Conservation (phyloP, 2,329 filamentous ascomycete genomes). For the Aurifilum marmelostoma region DNA sequence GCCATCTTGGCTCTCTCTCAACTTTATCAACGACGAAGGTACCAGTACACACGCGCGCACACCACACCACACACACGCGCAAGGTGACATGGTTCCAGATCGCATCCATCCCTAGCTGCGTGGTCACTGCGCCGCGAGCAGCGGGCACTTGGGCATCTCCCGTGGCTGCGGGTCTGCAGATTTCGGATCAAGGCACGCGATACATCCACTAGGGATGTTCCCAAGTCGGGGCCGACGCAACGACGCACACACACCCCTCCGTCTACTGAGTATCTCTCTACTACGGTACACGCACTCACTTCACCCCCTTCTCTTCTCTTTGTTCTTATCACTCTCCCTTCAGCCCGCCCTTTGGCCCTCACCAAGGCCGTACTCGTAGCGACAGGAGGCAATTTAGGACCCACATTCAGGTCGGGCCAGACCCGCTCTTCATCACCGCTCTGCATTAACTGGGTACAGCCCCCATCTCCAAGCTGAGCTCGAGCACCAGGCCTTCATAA, state of each 20-base stretch:
- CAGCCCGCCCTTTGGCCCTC: neutral
- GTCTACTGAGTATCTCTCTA: neutral
- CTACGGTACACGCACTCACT: neutral
- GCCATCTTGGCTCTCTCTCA: neutral
- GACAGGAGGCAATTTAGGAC: slow-evolving; percentile 10
- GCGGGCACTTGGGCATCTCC: slow-evolving; percentile 9
- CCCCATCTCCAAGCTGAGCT: neutral
- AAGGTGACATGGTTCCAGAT: neutral
- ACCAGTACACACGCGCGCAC: neutral
- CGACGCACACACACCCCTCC: neutral
- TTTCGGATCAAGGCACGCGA: slow-evolving; percentile 4
- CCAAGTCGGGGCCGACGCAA: neutral
- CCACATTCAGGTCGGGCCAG: slow-evolving; percentile 10
- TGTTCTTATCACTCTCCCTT: neutral
- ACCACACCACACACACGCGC: neutral
- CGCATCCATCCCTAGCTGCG: neutral
- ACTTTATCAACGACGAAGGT: neutral
- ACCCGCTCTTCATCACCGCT: slow-evolving; percentile 25
- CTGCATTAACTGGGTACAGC: neutral
- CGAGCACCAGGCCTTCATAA: neutral
- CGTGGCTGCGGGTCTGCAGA: slow-evolving; percentile 10
- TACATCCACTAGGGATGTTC: neutral
- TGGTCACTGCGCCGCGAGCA: slow-evolving; percentile 2
- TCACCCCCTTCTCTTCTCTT: neutral
- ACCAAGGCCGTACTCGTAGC: slow-evolving; percentile 3